A percentile compares a stretch with the other conserved stretches of the same genome.
Evolutionary conservation across 2,329 filamentous ascomycete genomes (phyloP).

Genomic region (Acrocalymma vagum): DNA sequence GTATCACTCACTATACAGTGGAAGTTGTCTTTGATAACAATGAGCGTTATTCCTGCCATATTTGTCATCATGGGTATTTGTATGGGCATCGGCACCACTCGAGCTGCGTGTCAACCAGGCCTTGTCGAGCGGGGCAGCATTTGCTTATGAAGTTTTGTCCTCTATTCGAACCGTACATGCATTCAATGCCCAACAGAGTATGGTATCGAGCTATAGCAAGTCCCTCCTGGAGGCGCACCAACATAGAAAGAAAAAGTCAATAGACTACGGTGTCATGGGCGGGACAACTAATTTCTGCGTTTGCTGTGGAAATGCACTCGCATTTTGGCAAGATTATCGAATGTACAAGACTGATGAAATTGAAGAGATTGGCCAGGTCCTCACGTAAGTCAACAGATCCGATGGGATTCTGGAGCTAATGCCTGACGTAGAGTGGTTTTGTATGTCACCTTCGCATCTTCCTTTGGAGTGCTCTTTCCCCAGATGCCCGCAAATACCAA

Average conservation of each 20-base stretch:
- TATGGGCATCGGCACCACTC: slow-evolving; percentile 16
- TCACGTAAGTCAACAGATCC: too few relatives aligned
- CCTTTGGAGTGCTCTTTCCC: too few relatives aligned
- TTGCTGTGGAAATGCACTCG: slow-evolving; percentile 25
- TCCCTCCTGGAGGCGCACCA: slow-evolving; percentile 74
- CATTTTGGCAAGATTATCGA: slow-evolving; percentile 49
- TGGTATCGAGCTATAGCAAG: slow-evolving; percentile 80
- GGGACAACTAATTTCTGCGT: slow-evolving; percentile 11
- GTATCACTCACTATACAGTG: too few relatives aligned
- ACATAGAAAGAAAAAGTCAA: slow-evolving; percentile 15
- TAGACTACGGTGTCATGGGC: slow-evolving; percentile 8
- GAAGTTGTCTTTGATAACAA: too few relatives aligned
- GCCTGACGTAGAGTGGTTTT: too few relatives aligned
- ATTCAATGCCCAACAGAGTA: slow-evolving; percentile 87
- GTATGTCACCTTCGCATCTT: too few relatives aligned
- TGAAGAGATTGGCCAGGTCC: slow-evolving; percentile 61
- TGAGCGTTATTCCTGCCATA: too few relatives aligned
- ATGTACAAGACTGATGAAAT: slow-evolving; percentile 67
- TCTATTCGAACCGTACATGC: slow-evolving; percentile 78
- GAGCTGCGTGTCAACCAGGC: too few relatives aligned
- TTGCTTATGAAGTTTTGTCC: slow-evolving; percentile 46
- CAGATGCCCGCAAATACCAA: slow-evolving; percentile 75
- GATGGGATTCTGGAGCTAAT: too few relatives aligned
- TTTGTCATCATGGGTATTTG: slow-evolving; percentile 21
- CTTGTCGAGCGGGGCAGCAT: too few relatives aligned